Evolutionary conservation across 768 basidiomycete species (phyloP).

Genomic region (Mycena latifolia): DNA sequence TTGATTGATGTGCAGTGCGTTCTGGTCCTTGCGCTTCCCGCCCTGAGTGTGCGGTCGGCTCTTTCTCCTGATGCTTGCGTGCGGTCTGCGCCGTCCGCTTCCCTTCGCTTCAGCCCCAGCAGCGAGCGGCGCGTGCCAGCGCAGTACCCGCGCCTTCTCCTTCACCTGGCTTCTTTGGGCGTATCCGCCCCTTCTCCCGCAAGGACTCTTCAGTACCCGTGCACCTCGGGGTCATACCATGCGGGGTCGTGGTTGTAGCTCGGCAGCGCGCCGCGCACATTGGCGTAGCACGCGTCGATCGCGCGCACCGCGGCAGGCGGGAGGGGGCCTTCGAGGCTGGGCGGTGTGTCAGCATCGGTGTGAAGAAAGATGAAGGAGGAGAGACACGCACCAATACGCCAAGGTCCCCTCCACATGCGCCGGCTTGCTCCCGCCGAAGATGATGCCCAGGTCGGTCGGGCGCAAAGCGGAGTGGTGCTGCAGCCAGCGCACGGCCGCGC

Average conservation of each 20-base stretch:
- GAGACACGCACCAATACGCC: slow-evolving; percentile 28
- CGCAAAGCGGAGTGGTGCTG: slow-evolving; percentile 61
- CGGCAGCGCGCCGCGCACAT: slow-evolving; percentile 44
- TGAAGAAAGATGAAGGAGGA: neutral
- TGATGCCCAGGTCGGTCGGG: slow-evolving; percentile 54
- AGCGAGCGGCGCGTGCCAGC: too few species aligned
- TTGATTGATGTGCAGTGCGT: too few species aligned
- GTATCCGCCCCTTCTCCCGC: too few species aligned
- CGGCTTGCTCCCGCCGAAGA: slow-evolving; percentile 59
- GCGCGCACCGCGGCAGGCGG: slow-evolving; percentile 61
- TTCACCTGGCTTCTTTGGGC: too few species aligned
- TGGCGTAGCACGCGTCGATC: slow-evolving; percentile 59
- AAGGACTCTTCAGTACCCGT: too few species aligned
- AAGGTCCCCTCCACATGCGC: slow-evolving; percentile 43
- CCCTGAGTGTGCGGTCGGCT: too few species aligned
- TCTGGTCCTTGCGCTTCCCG: too few species aligned
- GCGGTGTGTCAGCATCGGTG: slow-evolving; percentile 33
- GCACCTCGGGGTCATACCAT: slow-evolving; percentile 28
- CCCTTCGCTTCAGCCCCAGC: too few species aligned
- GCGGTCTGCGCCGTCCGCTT: too few species aligned
- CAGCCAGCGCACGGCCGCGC: slow-evolving; percentile 63
- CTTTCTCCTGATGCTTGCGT: too few species aligned
- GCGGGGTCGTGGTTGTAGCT: slow-evolving; percentile 29
- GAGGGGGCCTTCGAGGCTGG: slow-evolving; percentile 61
- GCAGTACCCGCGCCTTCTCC: too few species aligned